Conservation (phyloP, 106 monocot genomes). For the Amphibolis antarctica region DNA sequence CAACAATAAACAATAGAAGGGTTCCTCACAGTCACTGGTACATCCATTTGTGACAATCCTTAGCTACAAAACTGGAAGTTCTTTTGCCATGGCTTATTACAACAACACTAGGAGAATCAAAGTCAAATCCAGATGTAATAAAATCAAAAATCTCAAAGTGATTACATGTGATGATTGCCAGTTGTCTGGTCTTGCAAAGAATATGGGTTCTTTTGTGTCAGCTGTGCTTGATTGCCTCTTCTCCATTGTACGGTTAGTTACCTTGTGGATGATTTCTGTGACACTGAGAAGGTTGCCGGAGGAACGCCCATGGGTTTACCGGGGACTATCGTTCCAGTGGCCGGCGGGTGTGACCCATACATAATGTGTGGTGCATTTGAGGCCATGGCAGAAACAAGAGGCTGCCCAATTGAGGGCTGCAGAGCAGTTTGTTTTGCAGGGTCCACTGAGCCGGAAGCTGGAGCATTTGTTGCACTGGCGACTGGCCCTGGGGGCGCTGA, state of each 20-base stretch:
- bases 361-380: slow-evolving; percentile 22
- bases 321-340: slow-evolving; percentile 24
- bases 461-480: slow-evolving; percentile 36
- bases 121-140: background rate
- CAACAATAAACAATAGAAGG: too few species aligned
- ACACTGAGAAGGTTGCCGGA: slow-evolving; percentile 8
- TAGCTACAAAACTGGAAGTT: background rate
- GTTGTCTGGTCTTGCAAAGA: background rate
- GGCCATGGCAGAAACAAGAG: slow-evolving; percentile 32
- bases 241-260: slow-evolving; percentile 6
- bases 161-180: too few species aligned
- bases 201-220: too few species aligned
- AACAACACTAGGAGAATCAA: background rate
- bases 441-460: slow-evolving; percentile 1
- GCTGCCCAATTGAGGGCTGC: slow-evolving; percentile 48
- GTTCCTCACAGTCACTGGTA: too few species aligned
- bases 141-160: too few species aligned
- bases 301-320: slow-evolving; percentile 12
- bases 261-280: slow-evolving; percentile 14
- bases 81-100: slow-evolving; percentile 3
- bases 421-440: slow-evolving; percentile 23
- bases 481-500: slow-evolving; percentile 39
- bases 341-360: slow-evolving; percentile 27
- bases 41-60: too few species aligned
- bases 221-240: too few species aligned